Percentiles rank a stretch among this genome's conserved stretches.
Conservation (phyloP, 441 rosid species). For the Populus hybrid region DNA sequence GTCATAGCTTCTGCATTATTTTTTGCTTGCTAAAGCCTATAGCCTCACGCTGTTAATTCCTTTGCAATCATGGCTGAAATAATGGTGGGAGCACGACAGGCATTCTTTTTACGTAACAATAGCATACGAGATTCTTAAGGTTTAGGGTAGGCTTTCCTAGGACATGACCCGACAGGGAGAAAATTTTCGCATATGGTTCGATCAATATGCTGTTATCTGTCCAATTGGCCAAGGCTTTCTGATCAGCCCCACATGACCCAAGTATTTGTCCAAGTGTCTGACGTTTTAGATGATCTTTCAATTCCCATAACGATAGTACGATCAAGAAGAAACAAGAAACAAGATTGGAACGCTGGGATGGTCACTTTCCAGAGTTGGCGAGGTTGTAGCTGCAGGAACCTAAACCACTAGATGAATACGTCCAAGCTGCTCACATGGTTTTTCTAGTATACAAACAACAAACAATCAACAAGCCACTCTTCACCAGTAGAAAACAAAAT, state of each 20-base stretch:
- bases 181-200: too few species aligned
- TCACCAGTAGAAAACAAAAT: not conserved
- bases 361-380: conserved; percentile 8
- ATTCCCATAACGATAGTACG: not conserved
- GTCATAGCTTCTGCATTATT: not conserved
- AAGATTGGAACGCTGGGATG: not conserved
- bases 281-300: not conserved
- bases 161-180: too few species aligned
- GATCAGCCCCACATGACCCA: too few species aligned
- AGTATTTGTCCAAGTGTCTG: not conserved
- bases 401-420: conserved; percentile 6
- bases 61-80: too few species aligned
- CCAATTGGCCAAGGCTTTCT: not conserved
- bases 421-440: not conserved
- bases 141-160: too few species aligned
- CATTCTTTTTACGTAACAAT: too few species aligned
- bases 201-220: not conserved
- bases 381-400: not conserved
- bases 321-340: conserved; percentile 3
- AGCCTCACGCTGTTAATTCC: not conserved
- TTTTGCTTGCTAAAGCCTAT: not conserved
- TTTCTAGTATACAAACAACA: not conserved
- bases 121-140: too few species aligned
- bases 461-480: not conserved
- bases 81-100: too few species aligned